Percentiles rank a stretch among this genome's conserved stretches.
These are phyloP conservation scores for Tylopilus rubrobrunneus DNA, from an alignment of 768 basidiomycete species.

Conservation along the genomic window DNA sequence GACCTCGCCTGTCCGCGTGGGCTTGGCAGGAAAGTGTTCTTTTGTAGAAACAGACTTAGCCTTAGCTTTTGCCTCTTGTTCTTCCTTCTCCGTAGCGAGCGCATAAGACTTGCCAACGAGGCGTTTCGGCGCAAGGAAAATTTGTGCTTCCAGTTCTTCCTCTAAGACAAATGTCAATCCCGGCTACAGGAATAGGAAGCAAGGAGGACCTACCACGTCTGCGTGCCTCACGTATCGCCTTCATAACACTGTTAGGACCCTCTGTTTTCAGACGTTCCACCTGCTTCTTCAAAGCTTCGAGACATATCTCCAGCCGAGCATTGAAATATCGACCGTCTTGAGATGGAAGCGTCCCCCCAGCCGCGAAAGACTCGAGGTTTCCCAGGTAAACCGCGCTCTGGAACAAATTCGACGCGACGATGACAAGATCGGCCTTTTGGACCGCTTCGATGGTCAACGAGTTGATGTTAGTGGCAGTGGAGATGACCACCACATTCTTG, in stretches of 20 bases:
- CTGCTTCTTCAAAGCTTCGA: conserved; percentile 58
- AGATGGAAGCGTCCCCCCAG: conserved; percentile 63
- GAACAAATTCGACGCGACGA: conserved; percentile 86
- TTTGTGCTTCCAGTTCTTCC: conserved; percentile 47
- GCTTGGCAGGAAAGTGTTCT: conserved; percentile 27
- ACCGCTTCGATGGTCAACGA: conserved; percentile 67
- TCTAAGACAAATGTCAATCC: conserved; percentile 31
- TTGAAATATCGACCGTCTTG: conserved; percentile 88
- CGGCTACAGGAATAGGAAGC: not conserved
- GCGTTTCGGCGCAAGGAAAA: conserved; percentile 53
- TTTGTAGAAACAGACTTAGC: conserved; percentile 11
- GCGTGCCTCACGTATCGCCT: conserved; percentile 60
- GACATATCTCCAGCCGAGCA: conserved; percentile 64
- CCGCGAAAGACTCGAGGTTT: conserved; percentile 71
- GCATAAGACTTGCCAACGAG: conserved; percentile 74
- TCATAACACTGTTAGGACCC: conserved; percentile 58
- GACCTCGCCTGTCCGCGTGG: conserved; percentile 37
- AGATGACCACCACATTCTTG: conserved; percentile 57
- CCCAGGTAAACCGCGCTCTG: conserved; percentile 70
- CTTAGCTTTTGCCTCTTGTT: conserved; percentile 20
- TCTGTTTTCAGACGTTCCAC: conserved; percentile 64
- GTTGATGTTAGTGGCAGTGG: conserved; percentile 69
- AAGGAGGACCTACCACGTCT: conserved; percentile 46
- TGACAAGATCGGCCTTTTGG: conserved; percentile 78
- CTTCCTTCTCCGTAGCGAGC: conserved; percentile 44